These are phyloP conservation scores for Prunus mume DNA, from an alignment of 306 rosid species.

Conservation along the genomic window DNA sequence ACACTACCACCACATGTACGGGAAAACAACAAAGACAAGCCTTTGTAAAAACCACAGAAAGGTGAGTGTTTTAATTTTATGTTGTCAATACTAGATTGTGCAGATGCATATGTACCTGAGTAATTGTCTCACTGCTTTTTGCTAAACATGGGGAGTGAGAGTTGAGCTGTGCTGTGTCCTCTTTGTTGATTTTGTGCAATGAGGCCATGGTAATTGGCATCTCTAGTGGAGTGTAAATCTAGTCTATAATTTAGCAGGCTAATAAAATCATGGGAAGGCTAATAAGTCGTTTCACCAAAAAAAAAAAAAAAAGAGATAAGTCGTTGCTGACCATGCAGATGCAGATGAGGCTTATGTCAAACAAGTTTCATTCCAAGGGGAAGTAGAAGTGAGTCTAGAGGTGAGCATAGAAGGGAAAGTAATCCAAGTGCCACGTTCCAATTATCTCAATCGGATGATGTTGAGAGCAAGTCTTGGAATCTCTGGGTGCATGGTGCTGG, in stretches of 20 bases:
- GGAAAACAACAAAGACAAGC: constrained; percentile 73
- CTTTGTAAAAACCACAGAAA: constrained; percentile 76
- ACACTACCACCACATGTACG: constrained; percentile 49
- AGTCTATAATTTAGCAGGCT: neutral
- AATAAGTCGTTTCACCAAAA: no score
- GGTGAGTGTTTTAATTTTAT: constrained; percentile 47
- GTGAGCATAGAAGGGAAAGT: neutral
- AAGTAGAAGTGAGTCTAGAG: neutral
- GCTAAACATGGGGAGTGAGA: neutral
- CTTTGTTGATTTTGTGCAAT: neutral
- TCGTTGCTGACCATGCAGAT: constrained; percentile 48
- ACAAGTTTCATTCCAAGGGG: neutral
- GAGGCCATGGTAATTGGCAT: neutral
- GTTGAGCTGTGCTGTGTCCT: neutral
- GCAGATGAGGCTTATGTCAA: constrained; percentile 91
- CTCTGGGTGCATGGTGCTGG: neutral
- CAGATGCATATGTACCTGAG: neutral
- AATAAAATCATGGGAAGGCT: neutral
- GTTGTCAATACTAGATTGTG: neutral
- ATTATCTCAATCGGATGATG: neutral
- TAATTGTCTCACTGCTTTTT: neutral
- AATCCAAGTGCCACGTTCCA: neutral
- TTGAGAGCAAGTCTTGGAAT: neutral
- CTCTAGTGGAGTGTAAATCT: neutral
- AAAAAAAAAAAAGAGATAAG: neutral